Evolutionary conservation across 345 rosid genomes (phyloP), one percentile per base, ranked within the genome.

Genomic region (Passiflora organensis): DNA sequence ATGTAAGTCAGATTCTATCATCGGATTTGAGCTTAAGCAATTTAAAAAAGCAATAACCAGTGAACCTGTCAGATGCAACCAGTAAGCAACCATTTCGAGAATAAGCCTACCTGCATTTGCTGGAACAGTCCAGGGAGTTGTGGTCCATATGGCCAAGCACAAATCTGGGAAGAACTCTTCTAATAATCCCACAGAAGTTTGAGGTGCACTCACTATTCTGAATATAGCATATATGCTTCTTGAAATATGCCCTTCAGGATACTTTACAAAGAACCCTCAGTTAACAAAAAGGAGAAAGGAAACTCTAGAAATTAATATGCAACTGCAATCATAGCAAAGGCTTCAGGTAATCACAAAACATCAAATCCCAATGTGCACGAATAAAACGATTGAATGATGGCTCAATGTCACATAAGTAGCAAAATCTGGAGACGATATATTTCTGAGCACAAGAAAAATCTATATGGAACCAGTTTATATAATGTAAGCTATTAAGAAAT

Each of bases 111-210:
- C 98, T 32, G 95, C 96, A 75, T 91, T 91, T 61, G 95, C 98
- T 50, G 93, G 98, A 68, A 91, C 52, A 13, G 96, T 91, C 98
- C 95, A 91, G 1, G 98, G 98, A 56, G 98, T 87, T 55, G 98
- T 91, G 48, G 98, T 91, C 98, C 98, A 91, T 59, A 85, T 77
- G 50, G 95, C 95, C 78, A 91, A 66, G 68, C 69, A 67, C 64
- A 91, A 67, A 76, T 88, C 78, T 19, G 96, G 95, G 60, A 78
- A 67, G 66, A 85, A 85, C 55, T 84, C 90, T 49, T 79, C 73
- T 55, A 91, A 43, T 42, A 73, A 62, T 39, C 66, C 68, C 51
- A 59, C 55, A 42, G 69, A 72, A 58, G 72, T 75, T 19, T 72
- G 59, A 34, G 76, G 60, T 48, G 75, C 73, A 45, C 76, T 72